phyloP scores from a whole-genome alignment of 805 yeast genomes.

The Metschnikowia arizonensis region DNA sequence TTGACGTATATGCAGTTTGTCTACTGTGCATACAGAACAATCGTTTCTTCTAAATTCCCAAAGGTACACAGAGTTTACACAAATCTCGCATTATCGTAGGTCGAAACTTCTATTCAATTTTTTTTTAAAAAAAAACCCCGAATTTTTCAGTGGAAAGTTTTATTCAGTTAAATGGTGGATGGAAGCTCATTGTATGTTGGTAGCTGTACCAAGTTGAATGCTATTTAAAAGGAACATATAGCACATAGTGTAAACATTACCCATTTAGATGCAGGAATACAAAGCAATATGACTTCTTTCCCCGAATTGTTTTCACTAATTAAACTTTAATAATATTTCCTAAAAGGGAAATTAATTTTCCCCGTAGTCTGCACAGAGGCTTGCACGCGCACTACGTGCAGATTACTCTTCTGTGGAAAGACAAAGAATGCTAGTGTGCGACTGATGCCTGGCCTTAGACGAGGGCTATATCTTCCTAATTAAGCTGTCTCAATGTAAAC shows the following conservation, averaged over 20 bases:
- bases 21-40: neutral
- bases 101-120: too few relatives aligned
- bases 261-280: neutral
- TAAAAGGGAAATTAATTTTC: neutral
- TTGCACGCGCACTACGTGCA: neutral
- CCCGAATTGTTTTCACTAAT: neutral
- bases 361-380: neutral
- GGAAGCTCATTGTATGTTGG: neutral
- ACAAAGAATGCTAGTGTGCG: too few relatives aligned
- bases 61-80: neutral
- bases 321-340: neutral
- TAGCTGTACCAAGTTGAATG: neutral
- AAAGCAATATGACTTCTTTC: neutral
- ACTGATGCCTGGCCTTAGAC: too few relatives aligned
- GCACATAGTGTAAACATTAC: neutral
- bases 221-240: neutral
- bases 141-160: too few relatives aligned
- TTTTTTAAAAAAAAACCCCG: too few relatives aligned
- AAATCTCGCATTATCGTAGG: neutral
- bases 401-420: too few relatives aligned
- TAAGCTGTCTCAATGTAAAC: too few relatives aligned
- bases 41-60: neutral
- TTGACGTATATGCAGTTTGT: neutral
- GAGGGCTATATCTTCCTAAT: too few relatives aligned
- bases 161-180: neutral